Percentiles rank a stretch among this genome's conserved stretches.
Conservation (phyloP, 2,329 filamentous ascomycete species). For the Pleoardoris graminearum region DNA sequence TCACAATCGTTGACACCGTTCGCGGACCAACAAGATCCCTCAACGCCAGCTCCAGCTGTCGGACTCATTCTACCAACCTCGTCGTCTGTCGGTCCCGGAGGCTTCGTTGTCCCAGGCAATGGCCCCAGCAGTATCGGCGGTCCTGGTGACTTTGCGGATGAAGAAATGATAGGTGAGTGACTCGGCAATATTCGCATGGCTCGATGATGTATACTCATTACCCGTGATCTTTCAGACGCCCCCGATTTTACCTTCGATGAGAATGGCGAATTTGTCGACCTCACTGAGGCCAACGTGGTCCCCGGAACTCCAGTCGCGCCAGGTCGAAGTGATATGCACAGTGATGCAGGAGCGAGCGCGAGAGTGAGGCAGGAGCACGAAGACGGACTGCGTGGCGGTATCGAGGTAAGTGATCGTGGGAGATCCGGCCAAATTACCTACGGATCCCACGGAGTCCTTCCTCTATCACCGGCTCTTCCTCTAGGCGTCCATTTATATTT, state of each 20-base stretch:
- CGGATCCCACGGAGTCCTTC: slow-evolving; percentile 8
- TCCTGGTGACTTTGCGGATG: slow-evolving; percentile 14
- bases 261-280: slow-evolving; percentile 61
- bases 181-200: neutral
- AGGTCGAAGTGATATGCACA: slow-evolving; percentile 20
- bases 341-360: slow-evolving; percentile 44
- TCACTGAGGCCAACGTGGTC: slow-evolving; percentile 26
- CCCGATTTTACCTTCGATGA: slow-evolving; percentile 64
- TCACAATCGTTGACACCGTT: slow-evolving; percentile 46
- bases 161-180: slow-evolving; percentile 5
- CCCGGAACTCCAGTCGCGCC: slow-evolving; percentile 19
- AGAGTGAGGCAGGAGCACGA: slow-evolving; percentile 50
- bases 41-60: slow-evolving; percentile 25
- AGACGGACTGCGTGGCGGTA: slow-evolving; percentile 40
- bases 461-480: slow-evolving; percentile 3
- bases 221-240: slow-evolving; percentile 49
- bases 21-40: slow-evolving; percentile 31
- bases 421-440: slow-evolving; percentile 3
- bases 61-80: slow-evolving; percentile 55
- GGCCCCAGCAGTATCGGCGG: slow-evolving; percentile 42
- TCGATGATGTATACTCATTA: slow-evolving; percentile 39
- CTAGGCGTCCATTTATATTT: neutral
- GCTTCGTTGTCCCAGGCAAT: slow-evolving; percentile 48
- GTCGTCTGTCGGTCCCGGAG: slow-evolving; percentile 47
- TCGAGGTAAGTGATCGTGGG: slow-evolving; percentile 41